These are phyloP conservation scores for Cyclocybe aegerita DNA, from an alignment of 768 basidiomycete genomes.

Conservation along the genomic window DNA sequence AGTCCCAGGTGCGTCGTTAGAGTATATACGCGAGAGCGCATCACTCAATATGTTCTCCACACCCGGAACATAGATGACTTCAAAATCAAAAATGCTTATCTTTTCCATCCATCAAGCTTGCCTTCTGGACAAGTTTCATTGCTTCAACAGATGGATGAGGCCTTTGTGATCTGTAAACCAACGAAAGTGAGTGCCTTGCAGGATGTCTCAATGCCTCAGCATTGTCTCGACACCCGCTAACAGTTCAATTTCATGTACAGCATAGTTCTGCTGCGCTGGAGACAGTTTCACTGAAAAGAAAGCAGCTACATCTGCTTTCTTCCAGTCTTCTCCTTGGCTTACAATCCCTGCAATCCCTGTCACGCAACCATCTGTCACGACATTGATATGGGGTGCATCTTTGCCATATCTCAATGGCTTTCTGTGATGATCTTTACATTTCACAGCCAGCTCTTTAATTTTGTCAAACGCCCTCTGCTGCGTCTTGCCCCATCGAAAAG, in stretches of 20 bases:
- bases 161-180: slow-evolving; percentile 27
- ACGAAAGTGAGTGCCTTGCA: too few species aligned
- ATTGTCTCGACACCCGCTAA: slow-evolving; percentile 30
- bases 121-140: slow-evolving; percentile 25
- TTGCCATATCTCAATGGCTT: too few species aligned
- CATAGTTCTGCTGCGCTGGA: slow-evolving; percentile 33
- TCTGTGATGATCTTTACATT: slow-evolving; percentile 25
- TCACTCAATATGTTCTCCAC: slow-evolving; percentile 29
- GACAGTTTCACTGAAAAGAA: slow-evolving; percentile 33
- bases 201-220: slow-evolving; percentile 19
- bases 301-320: too few species aligned
- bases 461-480: slow-evolving; percentile 31
- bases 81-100: slow-evolving; percentile 12
- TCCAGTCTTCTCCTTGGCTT: slow-evolving; percentile 6
- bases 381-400: too few species aligned
- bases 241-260: slow-evolving; percentile 35
- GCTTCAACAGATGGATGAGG: slow-evolving; percentile 22
- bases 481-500: slow-evolving; percentile 22
- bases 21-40: slow-evolving; percentile 20
- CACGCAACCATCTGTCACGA: too few species aligned
- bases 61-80: slow-evolving; percentile 16
- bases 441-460: slow-evolving; percentile 23
- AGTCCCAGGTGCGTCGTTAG: slow-evolving; percentile 12
- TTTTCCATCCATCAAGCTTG: slow-evolving; percentile 36
- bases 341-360: slow-evolving; percentile 20